Evolutionary conservation across 495 filamentous ascomycete species (phyloP).

Genomic region (Acidomyces sp.): DNA sequence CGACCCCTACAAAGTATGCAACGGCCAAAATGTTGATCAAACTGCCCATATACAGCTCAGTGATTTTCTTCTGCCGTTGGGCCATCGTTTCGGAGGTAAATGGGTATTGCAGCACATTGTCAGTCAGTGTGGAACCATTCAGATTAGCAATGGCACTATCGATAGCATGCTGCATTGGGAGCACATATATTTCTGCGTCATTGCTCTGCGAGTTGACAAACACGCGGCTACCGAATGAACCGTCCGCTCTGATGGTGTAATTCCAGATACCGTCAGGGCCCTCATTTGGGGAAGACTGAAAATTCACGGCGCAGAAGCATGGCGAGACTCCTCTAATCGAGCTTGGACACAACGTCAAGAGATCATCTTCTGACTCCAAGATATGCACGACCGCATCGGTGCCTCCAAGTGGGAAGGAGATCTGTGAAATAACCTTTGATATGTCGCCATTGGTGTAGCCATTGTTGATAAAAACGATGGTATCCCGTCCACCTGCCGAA

Average conservation of each 20-base stretch:
- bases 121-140: slow-evolving; percentile 29
- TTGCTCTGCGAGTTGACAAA: slow-evolving; percentile 46
- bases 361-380: slow-evolving; percentile 37
- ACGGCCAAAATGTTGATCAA: slow-evolving; percentile 57
- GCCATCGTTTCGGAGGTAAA: slow-evolving; percentile 56
- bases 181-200: slow-evolving; percentile 56
- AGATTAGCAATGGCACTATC: slow-evolving; percentile 53
- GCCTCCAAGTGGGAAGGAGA: slow-evolving; percentile 38
- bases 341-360: slow-evolving; percentile 50
- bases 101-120: slow-evolving; percentile 46
- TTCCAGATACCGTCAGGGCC: slow-evolving; percentile 60
- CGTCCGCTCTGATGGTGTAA: slow-evolving; percentile 67
- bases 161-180: slow-evolving; percentile 66
- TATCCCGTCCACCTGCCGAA: slow-evolving; percentile 37
- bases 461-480: slow-evolving; percentile 68
- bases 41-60: slow-evolving; percentile 50
- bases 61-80: slow-evolving; percentile 47
- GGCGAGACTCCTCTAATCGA: slow-evolving; percentile 54
- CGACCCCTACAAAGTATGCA: slow-evolving; percentile 58
- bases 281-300: slow-evolving; percentile 57
- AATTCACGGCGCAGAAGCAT: slow-evolving; percentile 66
- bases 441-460: slow-evolving; percentile 58
- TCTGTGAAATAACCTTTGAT: slow-evolving; percentile 49
- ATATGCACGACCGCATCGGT: slow-evolving; percentile 45
- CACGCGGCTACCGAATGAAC: slow-evolving; percentile 45